Conservation (phyloP, 352 stramenopile genomes). For the Pythium rishiriense region DNA sequence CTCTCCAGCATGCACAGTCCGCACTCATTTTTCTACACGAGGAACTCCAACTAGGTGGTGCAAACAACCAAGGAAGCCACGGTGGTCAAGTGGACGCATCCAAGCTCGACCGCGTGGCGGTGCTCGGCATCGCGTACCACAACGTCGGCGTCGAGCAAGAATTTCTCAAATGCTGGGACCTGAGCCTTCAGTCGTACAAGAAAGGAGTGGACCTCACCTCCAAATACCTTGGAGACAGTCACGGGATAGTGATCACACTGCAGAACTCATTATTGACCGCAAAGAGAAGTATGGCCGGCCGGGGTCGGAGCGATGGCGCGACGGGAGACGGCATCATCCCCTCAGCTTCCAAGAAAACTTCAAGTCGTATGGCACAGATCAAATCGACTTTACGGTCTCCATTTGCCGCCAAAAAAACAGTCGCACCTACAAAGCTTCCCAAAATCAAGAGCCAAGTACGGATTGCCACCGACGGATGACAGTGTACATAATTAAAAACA, state of each 20-base stretch:
- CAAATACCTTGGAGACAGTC: constrained; percentile 81
- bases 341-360: constrained; percentile 13
- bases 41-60: constrained; percentile 71
- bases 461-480: constrained; percentile 30
- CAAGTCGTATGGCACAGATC: constrained; percentile 32
- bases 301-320: constrained; percentile 41
- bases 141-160: constrained; percentile 96
- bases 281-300: constrained; percentile 54
- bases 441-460: constrained; percentile 27
- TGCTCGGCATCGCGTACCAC: constrained; percentile 94
- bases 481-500: neutral
- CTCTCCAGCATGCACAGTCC: constrained; percentile 90
- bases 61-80: constrained; percentile 15
- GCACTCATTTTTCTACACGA: constrained; percentile 93
- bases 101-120: constrained; percentile 88
- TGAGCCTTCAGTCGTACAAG: constrained; percentile 89
- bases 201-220: constrained; percentile 91
- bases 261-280: constrained; percentile 89
- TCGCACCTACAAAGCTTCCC: constrained; percentile 10
- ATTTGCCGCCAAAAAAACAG: constrained; percentile 40
- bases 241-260: constrained; percentile 92
- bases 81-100: constrained; percentile 31
- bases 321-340: constrained; percentile 62
- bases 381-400: constrained; percentile 45
- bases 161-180: constrained; percentile 92